phyloP scores from a whole-genome alignment of 1,139 yeast species.

The Zhuliangozyma blackwelliae region DNA sequence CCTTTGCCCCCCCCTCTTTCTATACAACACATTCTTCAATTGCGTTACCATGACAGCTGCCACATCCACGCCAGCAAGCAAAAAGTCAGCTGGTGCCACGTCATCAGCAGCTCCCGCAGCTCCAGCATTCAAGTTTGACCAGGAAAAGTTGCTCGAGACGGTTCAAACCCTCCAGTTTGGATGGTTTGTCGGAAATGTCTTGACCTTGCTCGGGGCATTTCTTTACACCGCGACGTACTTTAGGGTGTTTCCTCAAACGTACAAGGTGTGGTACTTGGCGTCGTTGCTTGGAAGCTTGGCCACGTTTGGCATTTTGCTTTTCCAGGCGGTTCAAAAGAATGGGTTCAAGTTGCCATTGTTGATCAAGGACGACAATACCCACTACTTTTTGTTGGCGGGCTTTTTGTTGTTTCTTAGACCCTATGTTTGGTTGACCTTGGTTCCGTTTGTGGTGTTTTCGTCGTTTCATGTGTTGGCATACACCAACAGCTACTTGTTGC shows the following conservation, averaged over 20 bases:
- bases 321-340: conserved; percentile 43
- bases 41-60: not conserved
- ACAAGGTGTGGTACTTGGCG: conserved; percentile 52
- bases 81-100: not conserved
- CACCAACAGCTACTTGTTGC: conserved; percentile 60
- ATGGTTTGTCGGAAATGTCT: conserved; percentile 69
- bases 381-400: conserved; percentile 43
- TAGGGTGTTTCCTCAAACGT: conserved; percentile 17
- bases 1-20: not conserved
- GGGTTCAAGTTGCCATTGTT: conserved; percentile 29
- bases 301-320: conserved; percentile 75
- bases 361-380: conserved; percentile 45
- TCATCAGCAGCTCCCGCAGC: conserved; percentile 4
- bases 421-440: conserved; percentile 39
- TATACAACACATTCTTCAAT: not conserved
- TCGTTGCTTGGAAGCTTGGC: conserved; percentile 63
- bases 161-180: conserved; percentile 48
- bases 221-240: conserved; percentile 50
- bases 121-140: conserved; percentile 7
- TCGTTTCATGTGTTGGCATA: conserved; percentile 60
- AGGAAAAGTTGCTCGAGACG: conserved; percentile 9
- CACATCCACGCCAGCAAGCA: conserved; percentile 1
- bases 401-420: conserved; percentile 34
- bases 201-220: conserved; percentile 53
- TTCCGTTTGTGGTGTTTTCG: conserved; percentile 54